These are phyloP conservation scores for Ustilago curta DNA, from an alignment of 1,284 basidiomycete genomes.

Conservation along the genomic window DNA sequence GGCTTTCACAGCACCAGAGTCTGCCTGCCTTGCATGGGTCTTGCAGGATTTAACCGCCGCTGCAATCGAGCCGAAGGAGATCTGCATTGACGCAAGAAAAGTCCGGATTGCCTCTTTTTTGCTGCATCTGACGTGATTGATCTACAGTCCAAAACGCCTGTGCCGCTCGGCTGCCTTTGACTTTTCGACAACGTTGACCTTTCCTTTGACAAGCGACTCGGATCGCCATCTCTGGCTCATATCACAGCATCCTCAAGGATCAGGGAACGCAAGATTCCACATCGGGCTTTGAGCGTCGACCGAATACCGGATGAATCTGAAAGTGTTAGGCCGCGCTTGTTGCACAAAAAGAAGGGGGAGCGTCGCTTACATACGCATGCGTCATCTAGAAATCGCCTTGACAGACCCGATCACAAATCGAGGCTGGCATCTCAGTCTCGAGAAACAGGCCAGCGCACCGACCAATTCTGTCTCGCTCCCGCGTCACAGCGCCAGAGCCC, in stretches of 20 bases:
- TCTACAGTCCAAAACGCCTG: not conserved
- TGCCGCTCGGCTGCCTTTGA: too few relatives aligned
- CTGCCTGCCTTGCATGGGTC: not conserved
- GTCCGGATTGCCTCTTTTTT: constrained; percentile 35
- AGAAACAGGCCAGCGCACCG: constrained; percentile 32
- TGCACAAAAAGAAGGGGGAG: too few relatives aligned
- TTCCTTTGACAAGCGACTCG: not conserved
- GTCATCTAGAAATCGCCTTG: constrained; percentile 8
- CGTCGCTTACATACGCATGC: constrained; percentile 22
- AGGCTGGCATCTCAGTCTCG: constrained; percentile 3
- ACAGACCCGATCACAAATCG: constrained; percentile 29
- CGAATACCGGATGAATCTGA: not conserved
- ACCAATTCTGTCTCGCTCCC: constrained; percentile 28
- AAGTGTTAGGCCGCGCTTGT: constrained; percentile 5
- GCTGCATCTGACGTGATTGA: constrained; percentile 41
- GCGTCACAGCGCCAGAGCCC: constrained; percentile 11
- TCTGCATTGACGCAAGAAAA: not conserved
- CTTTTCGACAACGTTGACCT: too few relatives aligned
- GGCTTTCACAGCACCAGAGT: not conserved
- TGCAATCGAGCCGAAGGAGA: not conserved
- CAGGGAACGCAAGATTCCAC: not conserved
- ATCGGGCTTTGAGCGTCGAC: not conserved
- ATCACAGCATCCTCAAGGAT: constrained; percentile 20
- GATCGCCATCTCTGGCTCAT: constrained; percentile 7
- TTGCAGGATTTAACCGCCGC: not conserved